Percentiles rank a stretch among this genome's conserved stretches.
Conservation (phyloP, 2,329 filamentous ascomycete species). For the Colletotrichum spaethianum region DNA sequence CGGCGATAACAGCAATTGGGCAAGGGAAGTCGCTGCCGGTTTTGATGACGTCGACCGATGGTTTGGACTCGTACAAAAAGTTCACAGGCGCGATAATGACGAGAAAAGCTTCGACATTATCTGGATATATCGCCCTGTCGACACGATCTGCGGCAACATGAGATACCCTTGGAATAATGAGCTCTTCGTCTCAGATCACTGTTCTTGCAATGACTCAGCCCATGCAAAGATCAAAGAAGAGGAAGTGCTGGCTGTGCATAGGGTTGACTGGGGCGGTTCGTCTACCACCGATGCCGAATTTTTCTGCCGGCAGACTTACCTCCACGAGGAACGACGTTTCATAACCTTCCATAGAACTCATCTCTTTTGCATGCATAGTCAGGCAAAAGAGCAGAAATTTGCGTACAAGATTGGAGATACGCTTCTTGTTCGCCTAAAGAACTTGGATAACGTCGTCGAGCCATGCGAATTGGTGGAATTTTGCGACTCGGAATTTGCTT, state of each 20-base stretch:
- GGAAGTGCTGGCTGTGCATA: constrained; percentile 70
- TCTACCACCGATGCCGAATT: constrained; percentile 65
- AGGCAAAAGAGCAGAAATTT: constrained; percentile 49
- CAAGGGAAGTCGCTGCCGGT: constrained; percentile 59
- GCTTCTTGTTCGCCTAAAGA: constrained; percentile 61
- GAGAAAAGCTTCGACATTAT: constrained; percentile 71
- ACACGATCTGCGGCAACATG: constrained; percentile 79
- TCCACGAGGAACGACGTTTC: constrained; percentile 73
- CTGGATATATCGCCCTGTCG: constrained; percentile 80
- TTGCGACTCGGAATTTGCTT: constrained; percentile 48
- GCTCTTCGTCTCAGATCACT: constrained; percentile 83
- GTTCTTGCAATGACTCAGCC: constrained; percentile 71
- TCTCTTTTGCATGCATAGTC: constrained; percentile 64
- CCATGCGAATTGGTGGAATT: constrained; percentile 70
- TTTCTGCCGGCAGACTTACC: constrained; percentile 81
- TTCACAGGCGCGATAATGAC: constrained; percentile 56
- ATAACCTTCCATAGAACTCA: constrained; percentile 69
- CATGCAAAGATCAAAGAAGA: constrained; percentile 61
- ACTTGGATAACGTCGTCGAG: constrained; percentile 61
- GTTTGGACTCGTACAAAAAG: constrained; percentile 78
- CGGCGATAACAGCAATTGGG: constrained; percentile 69
- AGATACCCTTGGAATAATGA: constrained; percentile 81
- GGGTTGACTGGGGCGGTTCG: constrained; percentile 70
- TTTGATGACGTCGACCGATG: constrained; percentile 68
- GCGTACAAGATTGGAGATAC: constrained; percentile 67